These are phyloP conservation scores for Fusarium napiforme DNA, from an alignment of 2,329 filamentous ascomycete genomes.

Conservation along the genomic window DNA sequence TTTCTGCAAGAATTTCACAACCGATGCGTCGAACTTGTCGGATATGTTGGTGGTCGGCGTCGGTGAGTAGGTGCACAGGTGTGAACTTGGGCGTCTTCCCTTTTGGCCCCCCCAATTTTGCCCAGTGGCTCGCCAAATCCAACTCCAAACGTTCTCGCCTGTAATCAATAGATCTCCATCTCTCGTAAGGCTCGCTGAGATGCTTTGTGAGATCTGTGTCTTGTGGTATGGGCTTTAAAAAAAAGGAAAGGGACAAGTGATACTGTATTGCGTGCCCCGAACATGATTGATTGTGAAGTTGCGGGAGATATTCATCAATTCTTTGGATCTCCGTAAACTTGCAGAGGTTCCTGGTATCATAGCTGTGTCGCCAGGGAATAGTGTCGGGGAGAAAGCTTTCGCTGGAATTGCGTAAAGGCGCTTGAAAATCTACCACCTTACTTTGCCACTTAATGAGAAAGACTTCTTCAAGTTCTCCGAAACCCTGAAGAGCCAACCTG, in stretches of 20 bases:
- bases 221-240: neutral
- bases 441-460: neutral
- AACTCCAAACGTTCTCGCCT: too few relatives aligned
- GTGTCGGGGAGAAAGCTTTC: neutral
- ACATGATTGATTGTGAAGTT: rapidly evolving
- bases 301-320: neutral
- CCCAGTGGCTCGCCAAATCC: neutral
- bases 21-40: neutral
- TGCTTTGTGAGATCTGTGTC: neutral
- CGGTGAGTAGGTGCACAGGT: neutral
- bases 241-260: rapidly evolving
- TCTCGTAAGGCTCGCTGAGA: neutral
- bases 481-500: neutral
- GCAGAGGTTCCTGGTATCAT: neutral
- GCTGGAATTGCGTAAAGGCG: neutral
- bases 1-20: neutral
- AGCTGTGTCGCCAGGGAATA: neutral
- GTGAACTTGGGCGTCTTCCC: neutral
- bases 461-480: neutral
- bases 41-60: neutral
- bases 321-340: neutral
- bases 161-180: neutral
- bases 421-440: neutral
- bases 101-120: neutral
- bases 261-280: neutral